Evolutionary conservation across 768 basidiomycete genomes (phyloP).

Genomic region (Mycena alexandri): DNA sequence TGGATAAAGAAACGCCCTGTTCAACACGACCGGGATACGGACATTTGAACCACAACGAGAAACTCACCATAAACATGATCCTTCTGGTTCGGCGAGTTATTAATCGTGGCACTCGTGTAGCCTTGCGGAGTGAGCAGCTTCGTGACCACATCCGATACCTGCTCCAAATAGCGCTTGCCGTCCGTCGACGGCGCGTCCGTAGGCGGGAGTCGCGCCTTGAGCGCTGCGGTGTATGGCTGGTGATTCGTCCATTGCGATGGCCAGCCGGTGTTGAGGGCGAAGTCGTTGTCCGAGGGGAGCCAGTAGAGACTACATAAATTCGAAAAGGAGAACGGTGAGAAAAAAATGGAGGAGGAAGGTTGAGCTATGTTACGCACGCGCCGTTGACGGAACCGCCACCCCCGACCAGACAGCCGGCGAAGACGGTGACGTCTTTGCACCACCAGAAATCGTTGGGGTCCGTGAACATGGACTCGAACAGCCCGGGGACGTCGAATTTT

Average conservation of each 20-base stretch:
- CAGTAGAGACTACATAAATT: constrained; percentile 32
- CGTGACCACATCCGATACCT: constrained; percentile 47
- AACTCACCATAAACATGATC: constrained; percentile 48
- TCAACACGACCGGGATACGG: neutral
- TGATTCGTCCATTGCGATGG: constrained; percentile 55
- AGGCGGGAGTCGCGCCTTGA: constrained; percentile 52
- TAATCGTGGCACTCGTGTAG: constrained; percentile 53
- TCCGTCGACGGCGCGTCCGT: constrained; percentile 57
- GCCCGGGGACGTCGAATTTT: constrained; percentile 74
- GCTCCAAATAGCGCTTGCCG: constrained; percentile 56
- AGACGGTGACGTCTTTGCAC: constrained; percentile 76
- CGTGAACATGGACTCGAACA: constrained; percentile 76
- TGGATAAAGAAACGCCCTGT: neutral
- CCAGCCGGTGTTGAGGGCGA: constrained; percentile 53
- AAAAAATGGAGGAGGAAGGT: too few relatives aligned
- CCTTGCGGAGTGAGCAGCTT: constrained; percentile 51
- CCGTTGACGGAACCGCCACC: constrained; percentile 76
- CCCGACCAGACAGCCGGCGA: constrained; percentile 74
- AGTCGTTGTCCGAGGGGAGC: constrained; percentile 46
- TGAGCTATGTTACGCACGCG: constrained; percentile 58
- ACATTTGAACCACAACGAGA: neutral
- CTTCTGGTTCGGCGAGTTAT: constrained; percentile 53
- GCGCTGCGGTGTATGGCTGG: constrained; percentile 46
- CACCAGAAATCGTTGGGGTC: constrained; percentile 71
- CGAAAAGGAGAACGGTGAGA: too few relatives aligned